Evolutionary conservation across 1,284 basidiomycete genomes (phyloP).

Genomic region (Papiliotrema nemorosa): DNA sequence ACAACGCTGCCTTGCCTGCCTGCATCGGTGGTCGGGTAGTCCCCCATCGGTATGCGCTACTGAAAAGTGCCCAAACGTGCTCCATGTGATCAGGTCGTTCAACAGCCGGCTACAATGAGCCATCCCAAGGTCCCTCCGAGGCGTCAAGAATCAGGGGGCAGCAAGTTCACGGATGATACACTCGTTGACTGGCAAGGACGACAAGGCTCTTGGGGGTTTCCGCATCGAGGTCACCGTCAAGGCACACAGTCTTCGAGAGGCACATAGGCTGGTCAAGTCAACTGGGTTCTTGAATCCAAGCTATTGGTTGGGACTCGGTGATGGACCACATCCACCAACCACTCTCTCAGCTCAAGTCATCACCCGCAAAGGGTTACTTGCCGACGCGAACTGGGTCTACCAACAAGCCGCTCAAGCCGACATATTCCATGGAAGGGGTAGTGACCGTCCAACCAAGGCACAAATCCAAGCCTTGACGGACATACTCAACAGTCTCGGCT

Average conservation of each 20-base stretch:
- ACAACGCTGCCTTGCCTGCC: too few species aligned
- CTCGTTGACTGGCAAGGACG: slow-evolving; percentile 1
- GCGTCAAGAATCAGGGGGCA: slow-evolving; percentile 2
- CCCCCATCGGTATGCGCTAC: too few species aligned
- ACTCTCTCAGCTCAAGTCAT: slow-evolving; percentile 1
- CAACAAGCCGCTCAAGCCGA: slow-evolving; percentile 5
- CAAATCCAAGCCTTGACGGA: slow-evolving; percentile 10
- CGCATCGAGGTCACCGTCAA: slow-evolving; percentile 11
- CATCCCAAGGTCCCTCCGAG: slow-evolving; percentile 2
- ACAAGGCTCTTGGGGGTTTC: slow-evolving; percentile 6
- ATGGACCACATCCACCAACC: neutral
- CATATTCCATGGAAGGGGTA: neutral
- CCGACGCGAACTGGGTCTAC: slow-evolving; percentile 13
- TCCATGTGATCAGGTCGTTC: neutral
- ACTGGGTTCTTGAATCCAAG: slow-evolving; percentile 4
- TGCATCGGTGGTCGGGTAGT: too few species aligned
- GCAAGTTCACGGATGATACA: slow-evolving; percentile 3
- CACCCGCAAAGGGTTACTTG: slow-evolving; percentile 5
- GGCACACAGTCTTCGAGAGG: slow-evolving; percentile 1
- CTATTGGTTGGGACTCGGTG: slow-evolving; percentile 3
- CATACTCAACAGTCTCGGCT: slow-evolving; percentile 10
- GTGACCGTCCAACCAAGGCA: neutral
- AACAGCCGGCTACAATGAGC: slow-evolving; percentile 4
- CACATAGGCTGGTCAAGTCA: neutral
- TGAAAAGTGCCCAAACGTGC: neutral